Percentiles rank a stretch among this genome's conserved stretches.
Conservation (phyloP, 225 moss, liverwort and hornwort species). For the Ulota crispa region DNA sequence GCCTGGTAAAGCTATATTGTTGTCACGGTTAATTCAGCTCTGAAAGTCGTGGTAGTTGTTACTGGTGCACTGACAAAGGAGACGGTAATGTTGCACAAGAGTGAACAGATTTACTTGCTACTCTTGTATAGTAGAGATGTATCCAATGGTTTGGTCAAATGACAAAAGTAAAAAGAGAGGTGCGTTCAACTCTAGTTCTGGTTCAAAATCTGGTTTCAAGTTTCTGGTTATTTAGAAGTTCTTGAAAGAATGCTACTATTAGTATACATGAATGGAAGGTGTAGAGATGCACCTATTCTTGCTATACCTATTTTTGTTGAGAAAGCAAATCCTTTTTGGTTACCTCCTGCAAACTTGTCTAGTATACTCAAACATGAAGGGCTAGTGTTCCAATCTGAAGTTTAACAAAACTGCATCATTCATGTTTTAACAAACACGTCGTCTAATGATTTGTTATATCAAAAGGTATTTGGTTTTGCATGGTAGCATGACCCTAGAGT, state of each 20-base stretch:
- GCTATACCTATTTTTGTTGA: too few species aligned
- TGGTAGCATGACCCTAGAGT: not conserved
- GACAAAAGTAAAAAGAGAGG: constrained; percentile 20
- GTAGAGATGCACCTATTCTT: too few species aligned
- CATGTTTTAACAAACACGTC: not conserved
- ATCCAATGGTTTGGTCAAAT: constrained; percentile 2
- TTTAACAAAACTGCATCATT: not conserved
- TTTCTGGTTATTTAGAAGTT: not conserved
- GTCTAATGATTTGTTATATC: not conserved
- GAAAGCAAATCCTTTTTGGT: too few species aligned
- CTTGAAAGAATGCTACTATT: not conserved
- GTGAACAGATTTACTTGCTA: not conserved
- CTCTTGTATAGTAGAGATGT: constrained; percentile 18
- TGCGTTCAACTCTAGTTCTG: not conserved
- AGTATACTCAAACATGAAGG: not conserved
- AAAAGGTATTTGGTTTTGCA: not conserved
- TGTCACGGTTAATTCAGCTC: not conserved
- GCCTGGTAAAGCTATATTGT: not conserved
- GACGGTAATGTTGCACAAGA: constrained; percentile 8
- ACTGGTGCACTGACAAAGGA: constrained; percentile 7
- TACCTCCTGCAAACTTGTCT: not conserved
- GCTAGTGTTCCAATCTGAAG: not conserved
- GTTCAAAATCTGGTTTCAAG: not conserved
- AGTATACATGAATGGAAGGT: not conserved
- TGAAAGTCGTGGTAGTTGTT: not conserved